Conservation (phyloP, 306 rosid genomes). For the Geum urbanum region DNA sequence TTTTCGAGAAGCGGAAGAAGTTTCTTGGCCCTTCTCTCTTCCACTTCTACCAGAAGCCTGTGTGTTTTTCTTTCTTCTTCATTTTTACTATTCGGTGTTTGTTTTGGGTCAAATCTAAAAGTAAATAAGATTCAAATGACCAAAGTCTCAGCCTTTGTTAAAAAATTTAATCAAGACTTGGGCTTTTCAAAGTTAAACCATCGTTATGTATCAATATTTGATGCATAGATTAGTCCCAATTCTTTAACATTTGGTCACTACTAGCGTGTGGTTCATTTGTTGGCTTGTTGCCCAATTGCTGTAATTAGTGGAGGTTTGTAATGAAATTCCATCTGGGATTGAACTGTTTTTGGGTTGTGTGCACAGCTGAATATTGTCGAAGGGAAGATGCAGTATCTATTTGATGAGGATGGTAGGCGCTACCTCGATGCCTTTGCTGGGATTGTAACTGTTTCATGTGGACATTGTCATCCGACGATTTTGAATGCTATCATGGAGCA, state of each 20-base stretch:
- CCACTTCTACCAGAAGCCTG: conserved; percentile 81
- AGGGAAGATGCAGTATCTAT: conserved; percentile 91
- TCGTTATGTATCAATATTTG: too few relatives aligned
- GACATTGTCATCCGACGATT: conserved; percentile 88
- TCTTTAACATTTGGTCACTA: too few relatives aligned
- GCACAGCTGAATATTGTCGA: conserved; percentile 83
- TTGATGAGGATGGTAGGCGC: conserved; percentile 83
- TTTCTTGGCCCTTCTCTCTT: conserved; percentile 87
- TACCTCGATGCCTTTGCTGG: conserved; percentile 95
- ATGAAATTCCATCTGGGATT: too few relatives aligned
- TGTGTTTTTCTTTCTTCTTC: conserved; percentile 22
- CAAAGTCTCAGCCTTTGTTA: background rate
- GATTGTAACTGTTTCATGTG: conserved; percentile 94
- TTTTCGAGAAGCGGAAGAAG: conserved; percentile 62
- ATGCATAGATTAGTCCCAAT: too few relatives aligned
- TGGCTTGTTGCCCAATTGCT: background rate
- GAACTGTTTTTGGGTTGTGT: too few relatives aligned
- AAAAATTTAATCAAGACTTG: background rate
- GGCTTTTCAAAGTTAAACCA: conserved; percentile 1
- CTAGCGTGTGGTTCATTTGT: background rate
- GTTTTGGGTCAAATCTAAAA: background rate
- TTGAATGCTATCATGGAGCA: conserved; percentile 65
- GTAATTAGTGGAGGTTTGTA: conserved; percentile 17
- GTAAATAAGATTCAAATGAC: background rate
- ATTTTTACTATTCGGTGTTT: background rate